Evolutionary conservation across 768 basidiomycete genomes (phyloP).

Genomic region (Xanthoconium purpureum): DNA sequence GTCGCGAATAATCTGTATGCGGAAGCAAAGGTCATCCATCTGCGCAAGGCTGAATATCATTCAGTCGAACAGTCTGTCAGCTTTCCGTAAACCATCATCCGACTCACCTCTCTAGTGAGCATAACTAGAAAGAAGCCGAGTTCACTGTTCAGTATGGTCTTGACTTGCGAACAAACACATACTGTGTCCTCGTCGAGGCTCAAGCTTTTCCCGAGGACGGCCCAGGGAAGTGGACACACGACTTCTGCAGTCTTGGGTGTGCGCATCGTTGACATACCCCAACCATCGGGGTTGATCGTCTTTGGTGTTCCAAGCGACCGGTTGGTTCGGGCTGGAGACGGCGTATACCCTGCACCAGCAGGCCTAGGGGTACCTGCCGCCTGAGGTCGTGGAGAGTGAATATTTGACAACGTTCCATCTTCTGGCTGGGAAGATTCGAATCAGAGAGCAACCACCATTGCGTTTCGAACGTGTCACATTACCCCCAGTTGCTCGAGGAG

Average conservation of each 20-base stretch:
- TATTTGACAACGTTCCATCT: constrained; percentile 12
- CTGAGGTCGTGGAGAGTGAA: constrained; percentile 9
- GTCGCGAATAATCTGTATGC: constrained; percentile 37
- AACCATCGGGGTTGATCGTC: constrained; percentile 20
- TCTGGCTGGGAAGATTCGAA: constrained; percentile 14
- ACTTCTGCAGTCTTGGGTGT: constrained; percentile 36
- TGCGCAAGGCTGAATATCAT: constrained; percentile 31
- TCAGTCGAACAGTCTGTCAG: not conserved
- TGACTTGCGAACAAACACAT: constrained; percentile 13
- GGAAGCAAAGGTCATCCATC: constrained; percentile 41
- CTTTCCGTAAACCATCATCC: not conserved
- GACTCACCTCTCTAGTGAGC: constrained; percentile 29
- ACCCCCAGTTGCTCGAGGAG: constrained; percentile 43
- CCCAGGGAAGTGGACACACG: constrained; percentile 32
- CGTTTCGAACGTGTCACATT: constrained; percentile 3
- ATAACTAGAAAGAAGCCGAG: constrained; percentile 17
- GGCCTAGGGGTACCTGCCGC: not conserved
- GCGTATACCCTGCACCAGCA: not conserved
- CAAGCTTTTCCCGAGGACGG: constrained; percentile 26
- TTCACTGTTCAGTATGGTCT: not conserved
- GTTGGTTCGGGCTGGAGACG: constrained; percentile 8
- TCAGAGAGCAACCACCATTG: not conserved
- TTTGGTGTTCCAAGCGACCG: constrained; percentile 6
- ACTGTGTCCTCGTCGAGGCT: constrained; percentile 41
- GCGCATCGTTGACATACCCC: constrained; percentile 42